Evolutionary conservation across 495 filamentous ascomycete species (phyloP), one percentile per base, ranked within the genome.

Genomic region (Lophiotrema nucula): DNA sequence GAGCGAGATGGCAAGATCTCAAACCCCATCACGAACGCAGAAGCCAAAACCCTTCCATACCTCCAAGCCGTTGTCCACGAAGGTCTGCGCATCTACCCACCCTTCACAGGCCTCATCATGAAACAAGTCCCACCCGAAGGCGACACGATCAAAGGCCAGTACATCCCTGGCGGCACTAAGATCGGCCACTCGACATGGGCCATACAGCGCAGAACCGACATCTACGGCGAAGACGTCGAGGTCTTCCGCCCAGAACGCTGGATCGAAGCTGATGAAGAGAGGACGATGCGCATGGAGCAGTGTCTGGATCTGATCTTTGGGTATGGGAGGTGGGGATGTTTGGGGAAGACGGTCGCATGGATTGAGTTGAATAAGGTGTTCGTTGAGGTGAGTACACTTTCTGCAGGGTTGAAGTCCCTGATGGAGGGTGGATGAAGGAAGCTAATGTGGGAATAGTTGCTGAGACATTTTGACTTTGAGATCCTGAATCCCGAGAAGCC

Each of bases 381-480:
- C 48, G 74, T 83, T 21, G 79, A 84, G 78, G 52, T 55, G 25
- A 55, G 52, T 54, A n/a, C n/a, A n/a, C n/a, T n/a, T n/a, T n/a
- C n/a, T n/a, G n/a, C 22, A 2, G 26, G 31, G 31, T 15, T 35
- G 8, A 35, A 43, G 15, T 13, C 13, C 11, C 27, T 13, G 12
- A 35, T 16, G 11, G 38, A 15, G 39, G 5, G 26, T 22, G 43
- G 5, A 6, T 6, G 22, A 15, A 18, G 8, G 25, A 22, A n/a
- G 28, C 43, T 57, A 37, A 57, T 13, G 27, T 10, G n/a, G 3
- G 26, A 10, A 3, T 31, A 58, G 55, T 67, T 82, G n/a, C 52
- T 84, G n/a, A 70, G 79, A 8, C 69, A 69, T 22, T 82, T 81
- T 45, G 79, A 84, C 45, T 73, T 81, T 31, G 72, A 76, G n/a